Conservation (phyloP, 2,329 filamentous ascomycete species). For the Tolypocladium ovalisporum region DNA sequence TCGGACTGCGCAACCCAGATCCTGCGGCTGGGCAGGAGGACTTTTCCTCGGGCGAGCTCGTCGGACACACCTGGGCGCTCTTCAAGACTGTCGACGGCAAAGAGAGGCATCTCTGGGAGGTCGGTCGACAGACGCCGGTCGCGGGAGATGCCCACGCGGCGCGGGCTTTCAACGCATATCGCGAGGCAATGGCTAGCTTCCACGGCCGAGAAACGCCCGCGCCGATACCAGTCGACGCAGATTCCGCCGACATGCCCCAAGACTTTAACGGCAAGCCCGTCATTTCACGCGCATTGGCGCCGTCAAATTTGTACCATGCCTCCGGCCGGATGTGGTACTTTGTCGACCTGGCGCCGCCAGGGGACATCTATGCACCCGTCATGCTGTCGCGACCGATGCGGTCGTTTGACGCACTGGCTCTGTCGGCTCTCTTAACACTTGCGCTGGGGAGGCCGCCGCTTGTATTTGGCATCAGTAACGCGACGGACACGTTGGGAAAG, state of each 20-base stretch:
- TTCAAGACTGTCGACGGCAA: slow-evolving; percentile 4
- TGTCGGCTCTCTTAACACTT: slow-evolving; percentile 6
- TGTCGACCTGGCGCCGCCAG: slow-evolving; percentile 6
- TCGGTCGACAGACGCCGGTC: slow-evolving; percentile 5
- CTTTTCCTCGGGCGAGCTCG: slow-evolving; percentile 3
- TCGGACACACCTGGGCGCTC: slow-evolving; percentile 8
- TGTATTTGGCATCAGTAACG: slow-evolving; percentile 6
- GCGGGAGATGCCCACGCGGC: slow-evolving; percentile 4
- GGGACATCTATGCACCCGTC: neutral
- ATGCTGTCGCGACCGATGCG: slow-evolving; percentile 7
- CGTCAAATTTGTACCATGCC: slow-evolving; percentile 8
- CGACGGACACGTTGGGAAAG: slow-evolving; percentile 3
- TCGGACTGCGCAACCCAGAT: slow-evolving; percentile 6
- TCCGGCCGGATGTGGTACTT: slow-evolving; percentile 10
- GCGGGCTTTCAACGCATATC: slow-evolving; percentile 8
- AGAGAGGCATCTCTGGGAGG: slow-evolving; percentile 6
- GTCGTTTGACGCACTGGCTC: slow-evolving; percentile 8
- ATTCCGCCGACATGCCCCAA: neutral
- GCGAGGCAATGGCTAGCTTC: slow-evolving; percentile 5
- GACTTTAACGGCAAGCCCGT: slow-evolving; percentile 4
- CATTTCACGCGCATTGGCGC: slow-evolving; percentile 7
- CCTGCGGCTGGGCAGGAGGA: slow-evolving; percentile 1
- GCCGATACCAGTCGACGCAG: neutral
- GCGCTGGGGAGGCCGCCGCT: slow-evolving; percentile 5
- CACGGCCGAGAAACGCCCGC: neutral